These are phyloP conservation scores for Pseudocercospora macadamiae DNA, from an alignment of 2,329 filamentous ascomycete genomes.

Conservation along the genomic window DNA sequence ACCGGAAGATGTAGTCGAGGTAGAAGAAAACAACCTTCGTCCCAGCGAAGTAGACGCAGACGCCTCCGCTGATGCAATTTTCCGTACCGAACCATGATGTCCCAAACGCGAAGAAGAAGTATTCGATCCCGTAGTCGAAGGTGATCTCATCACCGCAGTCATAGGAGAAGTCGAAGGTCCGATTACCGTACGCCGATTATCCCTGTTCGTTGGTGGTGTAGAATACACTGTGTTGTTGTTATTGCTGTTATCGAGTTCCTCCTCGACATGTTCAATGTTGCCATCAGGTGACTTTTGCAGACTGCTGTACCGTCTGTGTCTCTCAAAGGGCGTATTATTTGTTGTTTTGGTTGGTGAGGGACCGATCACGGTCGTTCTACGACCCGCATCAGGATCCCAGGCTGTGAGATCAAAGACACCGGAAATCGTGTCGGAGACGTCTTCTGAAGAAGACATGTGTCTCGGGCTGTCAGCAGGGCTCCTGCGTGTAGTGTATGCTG, in stretches of 20 bases:
- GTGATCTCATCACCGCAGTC: not conserved
- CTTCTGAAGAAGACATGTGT: conserved; percentile 10
- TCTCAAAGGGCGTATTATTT: not conserved
- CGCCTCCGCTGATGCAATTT: conserved; percentile 17
- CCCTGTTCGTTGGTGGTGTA: conserved; percentile 11
- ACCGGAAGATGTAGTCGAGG: not conserved
- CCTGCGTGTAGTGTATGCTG: conserved; percentile 23
- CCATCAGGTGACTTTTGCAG: conserved; percentile 23
- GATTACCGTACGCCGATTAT: conserved; percentile 26
- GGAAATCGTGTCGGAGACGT: conserved; percentile 14
- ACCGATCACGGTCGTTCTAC: conserved; percentile 26
- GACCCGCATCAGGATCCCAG: conserved; percentile 20
- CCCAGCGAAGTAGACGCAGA: conserved; percentile 4
- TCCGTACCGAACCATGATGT: not conserved
- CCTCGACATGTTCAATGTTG: conserved; percentile 21
- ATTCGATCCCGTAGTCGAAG: not conserved
- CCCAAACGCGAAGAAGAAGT: not conserved
- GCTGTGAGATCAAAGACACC: conserved; percentile 19
- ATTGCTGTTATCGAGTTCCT: conserved; percentile 10
- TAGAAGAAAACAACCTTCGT: not conserved
- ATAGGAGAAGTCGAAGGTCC: conserved; percentile 17
- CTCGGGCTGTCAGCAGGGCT: conserved; percentile 11
- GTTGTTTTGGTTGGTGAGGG: conserved; percentile 11
- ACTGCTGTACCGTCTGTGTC: conserved; percentile 24
- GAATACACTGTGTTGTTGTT: conserved; percentile 9